A percentile compares a stretch with the other conserved stretches of the same genome.
phyloP scores from a whole-genome alignment of 345 rosid species.

The Ailanthus altissimus region DNA sequence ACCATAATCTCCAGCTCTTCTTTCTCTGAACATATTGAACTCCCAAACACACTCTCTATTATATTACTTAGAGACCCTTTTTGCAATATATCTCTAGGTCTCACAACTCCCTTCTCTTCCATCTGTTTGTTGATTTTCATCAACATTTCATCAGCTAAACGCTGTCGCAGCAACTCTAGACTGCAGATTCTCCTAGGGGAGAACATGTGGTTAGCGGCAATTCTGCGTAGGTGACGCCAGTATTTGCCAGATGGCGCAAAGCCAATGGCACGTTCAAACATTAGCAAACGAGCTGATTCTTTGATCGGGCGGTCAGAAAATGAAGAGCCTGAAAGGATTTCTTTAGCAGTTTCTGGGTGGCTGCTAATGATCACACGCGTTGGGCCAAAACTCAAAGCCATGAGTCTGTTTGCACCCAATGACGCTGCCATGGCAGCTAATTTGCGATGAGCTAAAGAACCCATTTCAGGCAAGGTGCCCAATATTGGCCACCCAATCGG shows the following conservation, averaged over 20 bases:
- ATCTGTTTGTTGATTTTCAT: constrained; percentile 25
- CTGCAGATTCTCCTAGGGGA: constrained; percentile 47
- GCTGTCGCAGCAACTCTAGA: constrained; percentile 40
- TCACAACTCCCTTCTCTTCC: constrained; percentile 36
- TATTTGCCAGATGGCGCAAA: constrained; percentile 59
- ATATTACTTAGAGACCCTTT: constrained; percentile 50
- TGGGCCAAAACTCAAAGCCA: constrained; percentile 60
- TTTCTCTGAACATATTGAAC: background rate
- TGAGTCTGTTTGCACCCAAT: constrained; percentile 44
- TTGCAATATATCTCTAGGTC: constrained; percentile 43
- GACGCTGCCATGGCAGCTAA: constrained; percentile 51
- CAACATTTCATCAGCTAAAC: constrained; percentile 41
- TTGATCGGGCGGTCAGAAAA: constrained; percentile 67
- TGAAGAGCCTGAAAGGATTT: constrained; percentile 51
- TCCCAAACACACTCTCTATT: constrained; percentile 55
- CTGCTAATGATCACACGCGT: constrained; percentile 55
- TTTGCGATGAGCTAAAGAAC: constrained; percentile 58
- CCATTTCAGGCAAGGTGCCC: constrained; percentile 58
- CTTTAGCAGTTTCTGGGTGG: constrained; percentile 59
- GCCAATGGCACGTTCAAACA: constrained; percentile 77
- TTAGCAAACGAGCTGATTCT: constrained; percentile 51
- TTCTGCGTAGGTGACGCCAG: constrained; percentile 56
- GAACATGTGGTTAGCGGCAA: constrained; percentile 57
- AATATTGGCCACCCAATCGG: constrained; percentile 58
- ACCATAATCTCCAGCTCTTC: constrained; percentile 45